Evolutionary conservation across 495 filamentous ascomycete species (phyloP).

Genomic region (Tuber brumale): DNA sequence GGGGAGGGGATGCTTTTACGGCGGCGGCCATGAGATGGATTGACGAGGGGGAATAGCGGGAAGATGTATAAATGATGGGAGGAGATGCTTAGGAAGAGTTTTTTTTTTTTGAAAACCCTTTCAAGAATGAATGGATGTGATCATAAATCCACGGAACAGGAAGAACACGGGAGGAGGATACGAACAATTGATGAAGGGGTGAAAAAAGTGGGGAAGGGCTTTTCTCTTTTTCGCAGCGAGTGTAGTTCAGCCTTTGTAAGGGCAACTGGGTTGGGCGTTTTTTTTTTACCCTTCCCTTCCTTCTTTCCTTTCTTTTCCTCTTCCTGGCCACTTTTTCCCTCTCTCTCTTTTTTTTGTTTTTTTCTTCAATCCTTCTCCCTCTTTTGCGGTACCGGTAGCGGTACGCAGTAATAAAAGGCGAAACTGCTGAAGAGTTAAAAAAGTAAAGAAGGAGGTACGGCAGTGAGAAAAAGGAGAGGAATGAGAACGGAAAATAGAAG

Average conservation of each 20-base stretch:
- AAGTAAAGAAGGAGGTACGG: slow-evolving; percentile 17
- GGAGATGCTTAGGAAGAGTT: slow-evolving; percentile 30
- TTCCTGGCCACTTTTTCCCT: background rate
- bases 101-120: background rate
- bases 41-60: slow-evolving; percentile 20
- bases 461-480: slow-evolving; percentile 20
- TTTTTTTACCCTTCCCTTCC: background rate
- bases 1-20: slow-evolving; percentile 42
- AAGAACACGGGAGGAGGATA: slow-evolving; percentile 31
- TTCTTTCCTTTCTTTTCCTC: slow-evolving; percentile 12
- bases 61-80: slow-evolving; percentile 31
- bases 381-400: slow-evolving; percentile 1
- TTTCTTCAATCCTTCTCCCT: slow-evolving; percentile 15
- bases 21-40: slow-evolving; percentile 33
- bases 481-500: slow-evolving; percentile 11
- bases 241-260: slow-evolving; percentile 35
- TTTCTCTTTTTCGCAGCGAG: slow-evolving; percentile 7
- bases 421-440: slow-evolving; percentile 20
- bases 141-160: slow-evolving; percentile 8
- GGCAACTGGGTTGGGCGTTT: slow-evolving; percentile 30
- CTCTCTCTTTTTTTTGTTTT: slow-evolving; percentile 1
- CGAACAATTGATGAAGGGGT: slow-evolving; percentile 31
- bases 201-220: slow-evolving; percentile 38
- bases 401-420: slow-evolving; percentile 27
- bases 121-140: background rate